Conservation (phyloP, 2,329 filamentous ascomycete genomes). For the Endothia cerciana region DNA sequence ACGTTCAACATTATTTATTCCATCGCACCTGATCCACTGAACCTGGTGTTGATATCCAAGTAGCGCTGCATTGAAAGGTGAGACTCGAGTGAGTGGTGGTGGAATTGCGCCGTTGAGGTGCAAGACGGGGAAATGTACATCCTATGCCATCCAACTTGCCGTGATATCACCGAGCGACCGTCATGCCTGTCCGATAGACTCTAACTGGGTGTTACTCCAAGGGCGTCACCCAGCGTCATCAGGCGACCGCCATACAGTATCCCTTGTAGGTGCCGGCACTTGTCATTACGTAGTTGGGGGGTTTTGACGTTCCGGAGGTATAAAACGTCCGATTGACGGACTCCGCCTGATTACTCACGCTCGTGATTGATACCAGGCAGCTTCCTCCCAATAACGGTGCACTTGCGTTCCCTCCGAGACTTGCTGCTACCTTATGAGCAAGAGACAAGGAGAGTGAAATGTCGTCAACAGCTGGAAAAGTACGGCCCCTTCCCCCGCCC, state of each 20-base stretch:
- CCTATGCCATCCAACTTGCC: constrained; percentile 5
- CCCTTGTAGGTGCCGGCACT: neutral
- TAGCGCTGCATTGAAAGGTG: neutral
- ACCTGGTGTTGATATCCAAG: neutral
- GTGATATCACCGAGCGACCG: constrained; percentile 15
- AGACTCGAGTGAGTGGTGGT: neutral
- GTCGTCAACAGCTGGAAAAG: constrained; percentile 29
- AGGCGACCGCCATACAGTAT: neutral
- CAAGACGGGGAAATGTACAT: neutral
- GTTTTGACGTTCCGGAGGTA: neutral
- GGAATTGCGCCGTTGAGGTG: neutral
- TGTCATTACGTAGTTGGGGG: constrained; percentile 7
- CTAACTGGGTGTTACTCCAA: constrained; percentile 5
- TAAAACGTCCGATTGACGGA: neutral
- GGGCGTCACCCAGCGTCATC: neutral
- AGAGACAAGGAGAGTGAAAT: constrained; percentile 5
- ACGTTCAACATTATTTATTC: neutral
- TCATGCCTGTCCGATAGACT: neutral
- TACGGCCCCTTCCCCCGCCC: neutral
- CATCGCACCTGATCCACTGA: neutral
- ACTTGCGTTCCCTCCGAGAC: neutral
- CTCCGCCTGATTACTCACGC: constrained; percentile 7
- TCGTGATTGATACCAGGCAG: neutral
- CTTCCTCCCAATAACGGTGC: neutral
- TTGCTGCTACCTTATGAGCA: neutral